Evolutionary conservation across 331 rosid species (phyloP).

Genomic region (Malus hybrid): DNA sequence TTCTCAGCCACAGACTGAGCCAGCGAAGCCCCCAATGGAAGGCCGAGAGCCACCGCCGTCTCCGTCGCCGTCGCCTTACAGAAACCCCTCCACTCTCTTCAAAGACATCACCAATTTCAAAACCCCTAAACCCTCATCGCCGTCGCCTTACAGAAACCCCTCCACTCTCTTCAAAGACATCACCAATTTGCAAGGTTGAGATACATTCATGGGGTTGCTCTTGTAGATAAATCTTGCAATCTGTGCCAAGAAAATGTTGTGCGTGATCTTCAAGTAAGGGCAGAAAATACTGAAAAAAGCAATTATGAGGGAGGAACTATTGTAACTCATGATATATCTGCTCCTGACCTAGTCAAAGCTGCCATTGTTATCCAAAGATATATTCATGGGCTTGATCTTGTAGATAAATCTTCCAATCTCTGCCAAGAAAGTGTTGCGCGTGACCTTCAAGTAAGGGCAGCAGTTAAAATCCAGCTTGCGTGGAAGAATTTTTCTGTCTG

Average conservation of each 20-base stretch:
- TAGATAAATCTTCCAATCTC: constrained; percentile 17
- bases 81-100: constrained; percentile 27
- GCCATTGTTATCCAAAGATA: constrained; percentile 44
- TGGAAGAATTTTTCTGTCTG: constrained; percentile 30
- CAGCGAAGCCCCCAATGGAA: constrained; percentile 30
- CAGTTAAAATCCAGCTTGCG: constrained; percentile 45
- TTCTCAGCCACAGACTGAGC: neutral
- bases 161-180: no score
- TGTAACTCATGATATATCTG: constrained; percentile 7
- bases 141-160: no score
- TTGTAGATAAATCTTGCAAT: constrained; percentile 4
- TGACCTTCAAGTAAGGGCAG: constrained; percentile 35
- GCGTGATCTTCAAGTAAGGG: no score
- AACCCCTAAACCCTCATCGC: constrained; percentile 59
- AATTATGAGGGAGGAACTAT: neutral
- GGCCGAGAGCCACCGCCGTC: constrained; percentile 34
- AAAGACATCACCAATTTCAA: constrained; percentile 77
- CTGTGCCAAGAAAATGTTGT: no score
- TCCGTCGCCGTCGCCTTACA: constrained; percentile 36
- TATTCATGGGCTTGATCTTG: constrained; percentile 23
- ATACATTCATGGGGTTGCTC: constrained; percentile 22
- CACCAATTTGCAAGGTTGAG: no score
- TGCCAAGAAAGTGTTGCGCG: constrained; percentile 15
- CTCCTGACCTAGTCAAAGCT: constrained; percentile 28
- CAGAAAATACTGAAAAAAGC: constrained; percentile 39